Evolutionary conservation across 371 early-diverging fungal species (phyloP), one percentile per base, ranked within the genome.

Genomic region (Coemansia sp.): DNA sequence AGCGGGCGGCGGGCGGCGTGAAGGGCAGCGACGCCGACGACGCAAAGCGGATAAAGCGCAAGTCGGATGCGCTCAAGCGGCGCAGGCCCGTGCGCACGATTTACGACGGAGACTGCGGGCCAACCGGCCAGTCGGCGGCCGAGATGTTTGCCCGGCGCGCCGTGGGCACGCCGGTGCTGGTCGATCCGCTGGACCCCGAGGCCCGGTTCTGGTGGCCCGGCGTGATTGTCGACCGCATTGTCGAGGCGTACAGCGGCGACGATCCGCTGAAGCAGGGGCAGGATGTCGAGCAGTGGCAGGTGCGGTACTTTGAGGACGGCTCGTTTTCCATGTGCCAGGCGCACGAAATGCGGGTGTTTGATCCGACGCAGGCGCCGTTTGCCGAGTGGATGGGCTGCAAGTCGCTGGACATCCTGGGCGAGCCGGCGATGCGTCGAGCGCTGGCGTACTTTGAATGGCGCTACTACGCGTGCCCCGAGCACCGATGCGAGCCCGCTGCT

Each of bases 401-500:
- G n/a, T n/a, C 45, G 33, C 47, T 9, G 7, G 31, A 38, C 16
- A 31, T 57, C 4, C 34, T 75, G 6, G 45, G 20, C 34, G 67
- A 63, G 26, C 50, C 39, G 12, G 66, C 76, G 10, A 40, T 63
- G 26, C 66, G 76, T 1, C 70, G 76, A 1, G 76, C 76, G 5
- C 57, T 75, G 55, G 76, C 76, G 0, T 75, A 70, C 42, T 70
- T 49, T 47, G 76, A 75, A 50, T 75, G 72, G 71, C 58, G 76
- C 11, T 75, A 62, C 30, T 16, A 56, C 12, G 59, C 69, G 4
- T 12, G 36, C n/a, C 1, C 30, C 35, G 42, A 39, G 12, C 7
- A 14, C 26, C 30, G 50, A 33, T 12, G 6, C 12, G 10, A 49
- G 14, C 35, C 49, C 9, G 31, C 3, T 9, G 40, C 51, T 43